These are phyloP conservation scores for Eucalyptus microcorys DNA, from an alignment of 345 rosid species.

Conservation along the genomic window DNA sequence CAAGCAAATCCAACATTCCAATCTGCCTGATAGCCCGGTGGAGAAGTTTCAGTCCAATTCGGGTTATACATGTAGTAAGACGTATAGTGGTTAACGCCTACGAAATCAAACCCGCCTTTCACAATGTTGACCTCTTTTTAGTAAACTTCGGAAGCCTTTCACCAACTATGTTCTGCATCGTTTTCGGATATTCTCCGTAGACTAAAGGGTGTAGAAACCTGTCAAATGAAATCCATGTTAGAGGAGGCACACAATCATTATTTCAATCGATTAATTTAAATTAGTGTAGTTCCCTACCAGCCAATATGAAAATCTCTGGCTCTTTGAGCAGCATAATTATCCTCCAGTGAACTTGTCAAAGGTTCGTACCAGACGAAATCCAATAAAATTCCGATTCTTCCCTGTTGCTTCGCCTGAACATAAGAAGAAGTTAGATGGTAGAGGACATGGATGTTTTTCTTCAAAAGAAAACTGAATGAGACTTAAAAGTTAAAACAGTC, in stretches of 20 bases:
- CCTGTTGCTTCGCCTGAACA: constrained; percentile 33
- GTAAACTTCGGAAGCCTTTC: constrained; percentile 46
- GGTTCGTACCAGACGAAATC: constrained; percentile 67
- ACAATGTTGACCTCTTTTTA: constrained; percentile 21
- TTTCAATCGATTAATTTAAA: neutral
- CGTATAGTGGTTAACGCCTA: constrained; percentile 59
- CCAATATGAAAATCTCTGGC: constrained; percentile 69
- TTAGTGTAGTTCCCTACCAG: constrained; percentile 20
- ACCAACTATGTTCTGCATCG: constrained; percentile 30
- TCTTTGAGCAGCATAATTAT: constrained; percentile 54
- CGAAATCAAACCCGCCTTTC: constrained; percentile 34
- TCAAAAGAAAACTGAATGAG: neutral
- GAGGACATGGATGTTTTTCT: neutral
- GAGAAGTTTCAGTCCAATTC: constrained; percentile 1
- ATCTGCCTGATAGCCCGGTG: constrained; percentile 38
- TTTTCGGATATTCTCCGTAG: constrained; percentile 60
- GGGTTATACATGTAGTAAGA: constrained; percentile 30
- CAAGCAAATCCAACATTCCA: constrained; percentile 44
- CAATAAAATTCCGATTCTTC: constrained; percentile 50
- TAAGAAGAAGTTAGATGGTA: neutral
- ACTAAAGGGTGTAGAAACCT: constrained; percentile 63
- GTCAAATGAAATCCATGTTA: neutral
- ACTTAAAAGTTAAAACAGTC: neutral
- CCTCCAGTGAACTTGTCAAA: constrained; percentile 33
- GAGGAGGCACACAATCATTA: neutral